Conservation (phyloP, 2,329 filamentous ascomycete genomes). For the Dryadomyces quercus-mongolicae region DNA sequence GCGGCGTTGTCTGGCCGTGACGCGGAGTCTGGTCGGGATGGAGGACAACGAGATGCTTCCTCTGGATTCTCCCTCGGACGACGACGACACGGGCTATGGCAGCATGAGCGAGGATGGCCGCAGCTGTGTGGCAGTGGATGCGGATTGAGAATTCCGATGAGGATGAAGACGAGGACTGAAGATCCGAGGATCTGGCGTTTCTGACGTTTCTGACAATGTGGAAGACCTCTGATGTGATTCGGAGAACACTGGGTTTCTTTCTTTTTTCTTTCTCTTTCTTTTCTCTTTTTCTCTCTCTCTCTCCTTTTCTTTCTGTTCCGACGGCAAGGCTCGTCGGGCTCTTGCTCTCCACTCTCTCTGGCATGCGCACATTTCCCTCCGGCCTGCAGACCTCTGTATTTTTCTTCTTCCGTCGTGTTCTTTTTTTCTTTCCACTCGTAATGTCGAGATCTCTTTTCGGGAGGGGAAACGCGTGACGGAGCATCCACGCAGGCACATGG, state of each 20-base stretch:
- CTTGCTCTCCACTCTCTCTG: neutral
- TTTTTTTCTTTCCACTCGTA: too few species aligned
- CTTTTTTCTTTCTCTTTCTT: neutral
- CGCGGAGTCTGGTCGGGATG: slow-evolving; percentile 46
- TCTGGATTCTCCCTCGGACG: slow-evolving; percentile 42
- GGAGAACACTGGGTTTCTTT: neutral
- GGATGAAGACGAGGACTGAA: too few species aligned
- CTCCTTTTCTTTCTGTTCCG: neutral
- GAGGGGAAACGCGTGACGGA: neutral
- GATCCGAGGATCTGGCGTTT: too few species aligned
- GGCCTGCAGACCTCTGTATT: neutral
- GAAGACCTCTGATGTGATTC: too few species aligned
- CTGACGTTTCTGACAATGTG: too few species aligned
- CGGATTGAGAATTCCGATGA: too few species aligned
- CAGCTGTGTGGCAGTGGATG: neutral
- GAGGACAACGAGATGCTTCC: slow-evolving; percentile 11
- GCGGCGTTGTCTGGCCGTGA: slow-evolving; percentile 41
- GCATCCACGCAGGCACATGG: neutral
- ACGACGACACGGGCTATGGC: slow-evolving; percentile 39
- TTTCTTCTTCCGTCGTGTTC: neutral
- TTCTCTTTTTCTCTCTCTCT: neutral
- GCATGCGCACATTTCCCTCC: neutral
- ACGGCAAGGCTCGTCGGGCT: neutral
- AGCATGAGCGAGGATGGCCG: slow-evolving; percentile 38
- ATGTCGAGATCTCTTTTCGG: neutral